These are phyloP conservation scores for Phytopythium chamaehyphon DNA, from an alignment of 352 stramenopile species.

Conservation along the genomic window DNA sequence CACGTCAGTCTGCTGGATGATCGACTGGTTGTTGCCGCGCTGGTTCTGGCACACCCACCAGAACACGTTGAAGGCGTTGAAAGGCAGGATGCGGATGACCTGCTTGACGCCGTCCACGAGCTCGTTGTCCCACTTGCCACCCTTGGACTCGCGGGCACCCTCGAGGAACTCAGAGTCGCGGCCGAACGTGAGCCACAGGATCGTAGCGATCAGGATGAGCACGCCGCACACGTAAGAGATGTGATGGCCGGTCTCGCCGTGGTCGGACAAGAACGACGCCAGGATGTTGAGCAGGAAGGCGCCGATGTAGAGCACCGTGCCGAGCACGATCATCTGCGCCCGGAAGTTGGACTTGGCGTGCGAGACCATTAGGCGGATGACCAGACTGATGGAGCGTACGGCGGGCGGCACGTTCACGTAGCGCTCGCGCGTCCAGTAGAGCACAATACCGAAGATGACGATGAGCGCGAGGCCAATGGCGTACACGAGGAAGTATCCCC, in stretches of 20 bases:
- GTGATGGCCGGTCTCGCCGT: conserved; percentile 18
- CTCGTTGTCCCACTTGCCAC: conserved; percentile 29
- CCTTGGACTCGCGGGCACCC: conserved; percentile 23
- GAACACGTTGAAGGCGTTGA: conserved; percentile 45
- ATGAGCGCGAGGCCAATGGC: conserved; percentile 39
- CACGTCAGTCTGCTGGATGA: conserved; percentile 52
- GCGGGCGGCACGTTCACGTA: conserved; percentile 38
- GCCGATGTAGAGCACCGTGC: conserved; percentile 21
- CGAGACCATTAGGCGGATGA: conserved; percentile 26
- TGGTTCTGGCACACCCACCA: conserved; percentile 54
- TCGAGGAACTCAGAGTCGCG: conserved; percentile 35
- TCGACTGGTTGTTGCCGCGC: conserved; percentile 54
- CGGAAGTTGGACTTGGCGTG: conserved; percentile 15
- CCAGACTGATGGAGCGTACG: conserved; percentile 29
- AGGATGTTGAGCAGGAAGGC: conserved; percentile 43
- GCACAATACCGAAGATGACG: conserved; percentile 20
- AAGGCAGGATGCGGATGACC: conserved; percentile 38
- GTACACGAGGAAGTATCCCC: conserved; percentile 73
- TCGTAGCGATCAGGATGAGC: conserved; percentile 28
- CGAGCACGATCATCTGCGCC: conserved; percentile 23
- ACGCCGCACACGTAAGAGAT: conserved; percentile 36
- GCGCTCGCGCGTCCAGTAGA: conserved; percentile 26
- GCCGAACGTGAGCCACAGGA: conserved; percentile 38
- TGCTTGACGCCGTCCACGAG: conserved; percentile 40
- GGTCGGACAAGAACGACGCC: conserved; percentile 36